A percentile compares a stretch with the other conserved stretches of the same genome.
Conservation (phyloP, 78 protist genomes). For the Dictyostelium capitatum region DNA sequence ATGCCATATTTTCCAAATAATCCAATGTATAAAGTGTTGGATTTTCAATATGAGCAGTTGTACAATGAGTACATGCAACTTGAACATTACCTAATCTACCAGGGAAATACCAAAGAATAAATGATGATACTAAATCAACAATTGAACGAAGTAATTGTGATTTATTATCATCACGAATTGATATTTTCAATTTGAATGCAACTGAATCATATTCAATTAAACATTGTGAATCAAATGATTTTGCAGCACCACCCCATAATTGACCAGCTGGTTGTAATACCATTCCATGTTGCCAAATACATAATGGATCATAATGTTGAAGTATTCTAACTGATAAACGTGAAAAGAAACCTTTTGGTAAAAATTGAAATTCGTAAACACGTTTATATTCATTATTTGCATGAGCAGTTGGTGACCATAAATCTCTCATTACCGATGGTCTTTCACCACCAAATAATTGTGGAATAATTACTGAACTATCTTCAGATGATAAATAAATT, state of each 20-base stretch:
- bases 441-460: conserved; percentile 49
- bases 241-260: conserved; percentile 73
- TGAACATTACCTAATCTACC: conserved; percentile 41
- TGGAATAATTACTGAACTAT: conserved; percentile 36
- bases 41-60: neutral
- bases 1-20: conserved; percentile 45
- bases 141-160: neutral
- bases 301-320: conserved; percentile 59
- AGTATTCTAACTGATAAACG: conserved; percentile 52
- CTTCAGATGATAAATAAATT: conserved; percentile 21
- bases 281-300: conserved; percentile 75
- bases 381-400: neutral
- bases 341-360: conserved; percentile 71
- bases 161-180: conserved; percentile 33
- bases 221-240: conserved; percentile 35
- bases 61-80: conserved; percentile 58
- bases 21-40: conserved; percentile 47
- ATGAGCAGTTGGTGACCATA: conserved; percentile 50
- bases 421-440: conserved; percentile 35
- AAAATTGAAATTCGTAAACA: conserved; percentile 61
- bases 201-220: conserved; percentile 25
- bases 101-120: conserved; percentile 79
- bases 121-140: conserved; percentile 62
- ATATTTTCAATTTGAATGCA: neutral
- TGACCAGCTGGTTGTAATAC: conserved; percentile 55